Percentiles rank a stretch among this genome's conserved stretches.
Conservation (phyloP, 176 grass and related monocot species). For the Aegilops longissima region DNA sequence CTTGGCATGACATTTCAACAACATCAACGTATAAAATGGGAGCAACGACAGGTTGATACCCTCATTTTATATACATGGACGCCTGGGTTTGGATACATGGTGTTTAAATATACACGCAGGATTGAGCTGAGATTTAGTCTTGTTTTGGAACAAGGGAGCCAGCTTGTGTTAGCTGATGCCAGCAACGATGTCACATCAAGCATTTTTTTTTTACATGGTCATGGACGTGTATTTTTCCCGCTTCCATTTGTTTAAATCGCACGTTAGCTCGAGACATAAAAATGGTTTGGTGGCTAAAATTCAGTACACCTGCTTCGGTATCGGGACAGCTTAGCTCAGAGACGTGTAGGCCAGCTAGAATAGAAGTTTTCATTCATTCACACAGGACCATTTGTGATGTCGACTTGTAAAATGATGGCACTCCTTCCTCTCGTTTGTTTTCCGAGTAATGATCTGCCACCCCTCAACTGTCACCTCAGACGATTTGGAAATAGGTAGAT, state of each 20-base stretch:
- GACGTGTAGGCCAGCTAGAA: background rate
- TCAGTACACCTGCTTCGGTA: background rate
- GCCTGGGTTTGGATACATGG: background rate
- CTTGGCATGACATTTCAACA: background rate
- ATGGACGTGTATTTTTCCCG: background rate
- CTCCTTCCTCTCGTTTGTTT: too few species aligned
- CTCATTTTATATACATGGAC: too few species aligned
- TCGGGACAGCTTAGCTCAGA: slow-evolving; percentile 1
- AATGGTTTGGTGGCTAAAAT: background rate
- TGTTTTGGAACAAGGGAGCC: background rate
- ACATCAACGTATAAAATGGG: background rate
- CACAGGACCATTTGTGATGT: background rate
- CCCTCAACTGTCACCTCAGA: too few species aligned
- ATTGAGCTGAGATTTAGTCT: background rate
- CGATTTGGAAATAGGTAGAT: too few species aligned
- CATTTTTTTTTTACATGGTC: background rate
- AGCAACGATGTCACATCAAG: background rate
- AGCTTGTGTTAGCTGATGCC: background rate
- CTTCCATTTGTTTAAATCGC: background rate
- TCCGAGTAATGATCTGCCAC: too few species aligned
- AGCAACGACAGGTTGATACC: too few species aligned
- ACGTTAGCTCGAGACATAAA: too few species aligned
- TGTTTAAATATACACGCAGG: background rate
- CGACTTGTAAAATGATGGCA: background rate
- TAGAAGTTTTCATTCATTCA: background rate